A percentile compares a stretch with the other conserved stretches of the same genome.
These are phyloP conservation scores for Phytophthora quininea DNA, from an alignment of 352 stramenopile species.

Conservation along the genomic window DNA sequence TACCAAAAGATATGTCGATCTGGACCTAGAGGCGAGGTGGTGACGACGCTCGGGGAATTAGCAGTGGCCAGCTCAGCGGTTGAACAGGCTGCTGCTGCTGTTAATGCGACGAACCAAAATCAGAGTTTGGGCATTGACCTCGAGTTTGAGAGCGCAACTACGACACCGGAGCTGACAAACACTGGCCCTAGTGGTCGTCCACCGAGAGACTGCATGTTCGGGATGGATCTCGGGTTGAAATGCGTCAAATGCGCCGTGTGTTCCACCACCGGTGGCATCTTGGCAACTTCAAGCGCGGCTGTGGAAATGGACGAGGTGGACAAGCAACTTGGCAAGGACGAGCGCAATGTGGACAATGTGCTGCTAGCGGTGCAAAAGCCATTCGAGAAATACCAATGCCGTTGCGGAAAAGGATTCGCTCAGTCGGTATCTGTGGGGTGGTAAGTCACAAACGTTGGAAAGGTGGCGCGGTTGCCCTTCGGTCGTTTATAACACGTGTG, in stretches of 20 bases:
- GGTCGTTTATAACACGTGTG: no score
- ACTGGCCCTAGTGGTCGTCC: neutral
- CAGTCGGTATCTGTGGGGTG: constrained; percentile 70
- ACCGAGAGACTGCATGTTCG: constrained; percentile 39
- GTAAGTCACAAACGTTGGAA: constrained; percentile 16
- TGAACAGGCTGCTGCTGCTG: neutral
- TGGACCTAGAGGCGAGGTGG: no score
- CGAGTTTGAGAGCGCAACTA: no score
- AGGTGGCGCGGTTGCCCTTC: no score
- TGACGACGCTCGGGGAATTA: no score
- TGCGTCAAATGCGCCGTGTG: constrained; percentile 66
- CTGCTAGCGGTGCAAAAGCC: constrained; percentile 36
- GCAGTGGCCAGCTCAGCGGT: no score
- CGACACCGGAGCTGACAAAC: neutral
- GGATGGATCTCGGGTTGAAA: constrained; percentile 73
- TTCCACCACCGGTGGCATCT: constrained; percentile 22
- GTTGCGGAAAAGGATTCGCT: constrained; percentile 26
- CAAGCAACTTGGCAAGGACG: constrained; percentile 13
- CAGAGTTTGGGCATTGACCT: no score
- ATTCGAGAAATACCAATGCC: constrained; percentile 34
- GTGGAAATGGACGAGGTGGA: constrained; percentile 27
- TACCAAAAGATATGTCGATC: no score
- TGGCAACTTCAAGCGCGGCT: constrained; percentile 36
- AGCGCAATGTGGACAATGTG: constrained; percentile 45
- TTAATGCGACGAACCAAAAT: neutral